phyloP scores from a whole-genome alignment of 106 monocot genomes.

The Iris macrosiphon region DNA sequence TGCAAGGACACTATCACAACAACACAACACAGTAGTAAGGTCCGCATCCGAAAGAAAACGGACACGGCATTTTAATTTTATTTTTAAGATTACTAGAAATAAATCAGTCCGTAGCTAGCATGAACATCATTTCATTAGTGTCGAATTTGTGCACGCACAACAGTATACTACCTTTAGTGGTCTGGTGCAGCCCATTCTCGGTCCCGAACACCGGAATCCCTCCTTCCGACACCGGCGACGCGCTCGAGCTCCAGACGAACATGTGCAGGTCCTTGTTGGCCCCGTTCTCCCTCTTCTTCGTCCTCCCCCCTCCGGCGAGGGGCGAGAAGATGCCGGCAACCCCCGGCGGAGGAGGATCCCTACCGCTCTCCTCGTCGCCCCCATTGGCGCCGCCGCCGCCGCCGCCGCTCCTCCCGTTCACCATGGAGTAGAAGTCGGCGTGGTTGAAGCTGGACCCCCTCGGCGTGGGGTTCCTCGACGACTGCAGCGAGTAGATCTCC shows the following conservation, averaged over 20 bases:
- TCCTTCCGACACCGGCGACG: slow-evolving; percentile 30
- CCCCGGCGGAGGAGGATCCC: background rate
- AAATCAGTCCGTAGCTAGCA: too few species aligned
- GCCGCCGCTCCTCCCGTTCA: slow-evolving; percentile 3
- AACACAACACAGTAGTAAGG: too few species aligned
- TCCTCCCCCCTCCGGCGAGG: background rate
- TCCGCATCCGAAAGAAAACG: too few species aligned
- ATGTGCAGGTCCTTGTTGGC: slow-evolving; percentile 29
- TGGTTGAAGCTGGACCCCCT: slow-evolving; percentile 37
- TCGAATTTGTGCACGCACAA: too few species aligned
- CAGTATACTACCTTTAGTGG: too few species aligned
- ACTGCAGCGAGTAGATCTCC: slow-evolving; percentile 22
- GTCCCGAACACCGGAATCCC: slow-evolving; percentile 4
- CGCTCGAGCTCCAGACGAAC: slow-evolving; percentile 41
- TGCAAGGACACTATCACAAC: too few species aligned
- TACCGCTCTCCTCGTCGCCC: slow-evolving; percentile 3
- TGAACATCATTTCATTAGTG: too few species aligned
- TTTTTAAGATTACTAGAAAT: too few species aligned
- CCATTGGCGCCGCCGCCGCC: slow-evolving; percentile 2
- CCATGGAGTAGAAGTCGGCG: slow-evolving; percentile 22
- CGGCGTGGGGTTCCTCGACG: slow-evolving; percentile 32
- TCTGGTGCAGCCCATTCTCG: too few species aligned
- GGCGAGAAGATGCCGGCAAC: slow-evolving; percentile 6
- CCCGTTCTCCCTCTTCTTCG: background rate
- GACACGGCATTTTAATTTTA: too few species aligned